phyloP scores from a whole-genome alignment of 352 stramenopile genomes.

The Globisporangium polare region DNA sequence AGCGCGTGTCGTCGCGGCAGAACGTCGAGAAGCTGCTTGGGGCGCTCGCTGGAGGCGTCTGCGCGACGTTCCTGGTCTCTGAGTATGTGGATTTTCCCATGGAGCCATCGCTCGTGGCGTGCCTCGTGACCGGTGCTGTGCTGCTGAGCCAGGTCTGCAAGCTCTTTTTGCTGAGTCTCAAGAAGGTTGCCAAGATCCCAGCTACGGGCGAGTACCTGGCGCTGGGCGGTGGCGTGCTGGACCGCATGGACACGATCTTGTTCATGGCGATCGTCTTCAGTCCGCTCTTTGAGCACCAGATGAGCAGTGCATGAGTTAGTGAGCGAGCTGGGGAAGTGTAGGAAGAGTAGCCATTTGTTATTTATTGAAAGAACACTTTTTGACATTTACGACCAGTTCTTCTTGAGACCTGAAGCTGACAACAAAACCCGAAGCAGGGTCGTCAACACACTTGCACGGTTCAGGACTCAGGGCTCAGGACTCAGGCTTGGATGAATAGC shows the following conservation, averaged over 20 bases:
- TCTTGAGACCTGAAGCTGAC: too few relatives aligned
- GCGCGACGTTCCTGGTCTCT: conserved; percentile 23
- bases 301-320: conserved; percentile 16
- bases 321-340: neutral
- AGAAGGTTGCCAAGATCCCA: conserved; percentile 51
- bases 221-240: conserved; percentile 48
- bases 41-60: conserved; percentile 33
- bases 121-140: conserved; percentile 30
- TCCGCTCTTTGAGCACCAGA: conserved; percentile 37
- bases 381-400: neutral
- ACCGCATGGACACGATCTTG: conserved; percentile 55
- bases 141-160: conserved; percentile 48
- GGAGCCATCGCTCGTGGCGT: conserved; percentile 22
- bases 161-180: conserved; percentile 55
- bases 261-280: conserved; percentile 56
- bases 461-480: neutral
- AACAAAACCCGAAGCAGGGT: neutral
- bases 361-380: neutral
- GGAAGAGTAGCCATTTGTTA: neutral
- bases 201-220: conserved; percentile 38
- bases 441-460: neutral
- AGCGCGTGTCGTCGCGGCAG: conserved; percentile 45
- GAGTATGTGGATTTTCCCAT: conserved; percentile 40
- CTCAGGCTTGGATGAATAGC: neutral
- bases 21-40: conserved; percentile 60